Evolutionary conservation across 192 early-diverging fungal species (phyloP).

Genomic region (Backusella sp.): DNA sequence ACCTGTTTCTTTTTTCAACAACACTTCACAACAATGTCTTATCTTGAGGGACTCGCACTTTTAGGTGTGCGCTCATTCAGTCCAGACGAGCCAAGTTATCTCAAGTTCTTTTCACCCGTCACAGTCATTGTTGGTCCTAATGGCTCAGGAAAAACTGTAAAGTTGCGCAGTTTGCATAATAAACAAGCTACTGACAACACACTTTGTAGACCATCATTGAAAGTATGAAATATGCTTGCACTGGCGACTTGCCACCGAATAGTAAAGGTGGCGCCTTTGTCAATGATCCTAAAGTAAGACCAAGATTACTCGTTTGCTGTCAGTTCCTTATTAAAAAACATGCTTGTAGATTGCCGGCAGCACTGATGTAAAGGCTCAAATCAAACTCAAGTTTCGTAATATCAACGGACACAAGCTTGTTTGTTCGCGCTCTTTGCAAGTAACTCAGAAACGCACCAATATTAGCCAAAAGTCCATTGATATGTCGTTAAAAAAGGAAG

Average conservation of each 20-base stretch:
- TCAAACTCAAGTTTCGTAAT: constrained; percentile 83
- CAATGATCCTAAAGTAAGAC: constrained; percentile 82
- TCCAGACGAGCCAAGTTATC: constrained; percentile 65
- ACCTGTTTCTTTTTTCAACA: no score
- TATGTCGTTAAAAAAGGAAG: constrained; percentile 56
- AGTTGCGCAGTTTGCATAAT: background rate
- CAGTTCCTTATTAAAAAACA: no score
- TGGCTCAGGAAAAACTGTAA: constrained; percentile 92
- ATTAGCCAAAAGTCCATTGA: constrained; percentile 80
- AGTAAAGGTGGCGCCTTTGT: constrained; percentile 88
- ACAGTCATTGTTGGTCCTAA: constrained; percentile 97
- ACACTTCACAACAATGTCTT: constrained; percentile 43
- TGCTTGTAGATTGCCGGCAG: constrained; percentile 59
- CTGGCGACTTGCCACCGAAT: constrained; percentile 89
- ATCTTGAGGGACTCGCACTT: constrained; percentile 70
- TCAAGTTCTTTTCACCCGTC: constrained; percentile 87
- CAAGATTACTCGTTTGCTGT: no score
- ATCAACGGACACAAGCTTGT: constrained; percentile 72
- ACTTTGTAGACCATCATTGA: constrained; percentile 85
- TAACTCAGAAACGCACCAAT: constrained; percentile 64
- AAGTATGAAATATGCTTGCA: constrained; percentile 92
- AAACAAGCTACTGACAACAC: background rate
- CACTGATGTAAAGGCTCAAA: constrained; percentile 87
- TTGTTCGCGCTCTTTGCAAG: constrained; percentile 72
- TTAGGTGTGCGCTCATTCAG: constrained; percentile 93